Conservation (phyloP, 2,329 filamentous ascomycete species). For the Fragosphaeria purpurea region DNA sequence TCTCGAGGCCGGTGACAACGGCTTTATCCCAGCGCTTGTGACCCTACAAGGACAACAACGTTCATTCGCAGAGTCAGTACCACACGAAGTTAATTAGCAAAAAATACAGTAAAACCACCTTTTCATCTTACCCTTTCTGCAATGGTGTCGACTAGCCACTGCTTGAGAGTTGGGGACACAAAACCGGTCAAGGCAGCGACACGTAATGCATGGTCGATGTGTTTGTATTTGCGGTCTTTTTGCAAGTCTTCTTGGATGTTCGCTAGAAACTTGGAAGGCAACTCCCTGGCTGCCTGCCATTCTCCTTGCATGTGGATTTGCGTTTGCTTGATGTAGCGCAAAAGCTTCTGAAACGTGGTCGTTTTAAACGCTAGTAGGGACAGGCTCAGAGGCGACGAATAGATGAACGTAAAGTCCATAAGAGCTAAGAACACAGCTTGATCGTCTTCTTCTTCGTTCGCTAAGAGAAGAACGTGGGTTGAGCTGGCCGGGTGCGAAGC, state of each 20-base stretch:
- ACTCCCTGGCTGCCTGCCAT: slow-evolving; percentile 71
- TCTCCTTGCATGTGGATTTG: slow-evolving; percentile 70
- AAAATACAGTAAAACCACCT: too few relatives aligned
- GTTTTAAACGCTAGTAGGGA: slow-evolving; percentile 79
- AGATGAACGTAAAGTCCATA: slow-evolving; percentile 75
- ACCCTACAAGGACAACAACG: slow-evolving; percentile 40
- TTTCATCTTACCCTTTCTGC: slow-evolving; percentile 55
- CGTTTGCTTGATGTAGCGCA: slow-evolving; percentile 75
- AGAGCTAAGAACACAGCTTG: slow-evolving; percentile 53
- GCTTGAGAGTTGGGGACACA: slow-evolving; percentile 62
- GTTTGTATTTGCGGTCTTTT: slow-evolving; percentile 45
- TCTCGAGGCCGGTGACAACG: slow-evolving; percentile 66
- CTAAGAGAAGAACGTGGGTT: slow-evolving; percentile 64
- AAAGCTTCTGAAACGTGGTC: slow-evolving; percentile 74
- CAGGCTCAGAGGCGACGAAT: slow-evolving; percentile 67
- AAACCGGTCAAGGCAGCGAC: slow-evolving; percentile 79
- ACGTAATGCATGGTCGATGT: slow-evolving; percentile 66
- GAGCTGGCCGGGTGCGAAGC: slow-evolving; percentile 63
- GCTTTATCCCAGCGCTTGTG: slow-evolving; percentile 94
- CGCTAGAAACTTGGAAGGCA: slow-evolving; percentile 67
- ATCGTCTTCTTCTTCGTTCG: slow-evolving; percentile 24
- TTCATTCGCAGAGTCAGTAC: slow-evolving; percentile 6
- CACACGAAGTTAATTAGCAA: not conserved
- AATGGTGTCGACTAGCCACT: slow-evolving; percentile 82
- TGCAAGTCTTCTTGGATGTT: slow-evolving; percentile 68